Percentiles rank a stretch among this genome's conserved stretches.
Evolutionary conservation across 345 rosid species (phyloP).

Genomic region (Eutrema japonicum): DNA sequence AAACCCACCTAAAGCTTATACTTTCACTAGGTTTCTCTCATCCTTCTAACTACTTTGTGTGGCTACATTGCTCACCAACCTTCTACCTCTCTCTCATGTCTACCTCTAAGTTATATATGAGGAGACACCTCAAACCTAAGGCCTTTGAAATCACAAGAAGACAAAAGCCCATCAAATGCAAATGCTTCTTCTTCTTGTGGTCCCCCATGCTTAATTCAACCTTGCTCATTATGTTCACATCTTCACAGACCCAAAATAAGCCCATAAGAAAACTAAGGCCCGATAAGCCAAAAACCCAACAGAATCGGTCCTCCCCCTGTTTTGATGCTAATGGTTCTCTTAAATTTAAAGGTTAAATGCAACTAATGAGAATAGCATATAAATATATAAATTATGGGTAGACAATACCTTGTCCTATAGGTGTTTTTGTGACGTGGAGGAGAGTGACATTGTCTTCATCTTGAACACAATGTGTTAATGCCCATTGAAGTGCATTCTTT

Average conservation of each 20-base stretch:
- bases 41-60: too few relatives aligned
- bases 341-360: not conserved
- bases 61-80: too few relatives aligned
- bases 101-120: too few relatives aligned
- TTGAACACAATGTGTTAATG: constrained; percentile 89
- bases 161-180: too few relatives aligned
- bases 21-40: too few relatives aligned
- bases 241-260: not conserved
- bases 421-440: constrained; percentile 62
- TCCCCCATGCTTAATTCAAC: too few relatives aligned
- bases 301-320: not conserved
- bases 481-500: constrained; percentile 92
- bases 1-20: too few relatives aligned
- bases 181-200: too few relatives aligned
- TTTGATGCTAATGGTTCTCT: not conserved
- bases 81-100: too few relatives aligned
- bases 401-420: constrained; percentile 49
- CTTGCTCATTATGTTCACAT: too few relatives aligned
- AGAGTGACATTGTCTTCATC: constrained; percentile 74
- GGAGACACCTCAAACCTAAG: too few relatives aligned
- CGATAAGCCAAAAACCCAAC: not conserved
- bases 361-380: not conserved
- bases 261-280: constrained; percentile 11
- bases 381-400: not conserved
- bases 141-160: too few relatives aligned